Evolutionary conservation across 2,329 filamentous ascomycete genomes (phyloP), one percentile per base, ranked within the genome.

Genomic region (Alternaria sp.): DNA sequence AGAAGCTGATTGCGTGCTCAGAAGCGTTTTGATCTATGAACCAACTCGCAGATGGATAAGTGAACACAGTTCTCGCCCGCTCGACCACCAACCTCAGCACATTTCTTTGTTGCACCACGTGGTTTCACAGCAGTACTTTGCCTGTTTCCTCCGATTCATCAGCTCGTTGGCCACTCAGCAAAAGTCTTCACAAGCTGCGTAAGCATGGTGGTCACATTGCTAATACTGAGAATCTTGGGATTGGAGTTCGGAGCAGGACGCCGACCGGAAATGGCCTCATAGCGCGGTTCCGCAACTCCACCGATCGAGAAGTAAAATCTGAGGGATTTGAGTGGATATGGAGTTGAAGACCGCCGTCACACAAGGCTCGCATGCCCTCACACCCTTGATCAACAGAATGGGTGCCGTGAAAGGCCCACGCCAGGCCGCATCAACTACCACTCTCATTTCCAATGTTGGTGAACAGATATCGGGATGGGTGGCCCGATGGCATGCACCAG

Each of bases 361-460:
- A 57, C 59, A 60, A 61, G 86, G 85, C 85, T 68, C 89, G 92
- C 77, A 91, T 93, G 49, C 40, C 40, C 56, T 61, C 44, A 64
- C 55, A 56, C 54, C 27, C 25, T 48, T 65, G 92, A 40, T 9
- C 38, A 46, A 43, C 30, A 30, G 14, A 25, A n/a, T 16, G 49
- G 57, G 27, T 30, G 27, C 20, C 30, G n/a, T 43, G 14, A 18
- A 50, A 30, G 20, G 14, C 32, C 34, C 6, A 50, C 25, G 16
- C 5, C 20, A 18, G 32, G 14, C 20, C 32, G 20, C 30, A 8
- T 50, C 46, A 38, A 36, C 32, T 12, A 50, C 20, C 20, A 10
- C 32, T 34, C 20, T 14, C 46, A 36, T 14, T 20, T 38, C 16
- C 11, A 34, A 50, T 32, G 46, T 18, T 30, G 12, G 12, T 36